Evolutionary conservation across 2,329 filamentous ascomycete species (phyloP).

Genomic region (Aspergillus fischeri): DNA sequence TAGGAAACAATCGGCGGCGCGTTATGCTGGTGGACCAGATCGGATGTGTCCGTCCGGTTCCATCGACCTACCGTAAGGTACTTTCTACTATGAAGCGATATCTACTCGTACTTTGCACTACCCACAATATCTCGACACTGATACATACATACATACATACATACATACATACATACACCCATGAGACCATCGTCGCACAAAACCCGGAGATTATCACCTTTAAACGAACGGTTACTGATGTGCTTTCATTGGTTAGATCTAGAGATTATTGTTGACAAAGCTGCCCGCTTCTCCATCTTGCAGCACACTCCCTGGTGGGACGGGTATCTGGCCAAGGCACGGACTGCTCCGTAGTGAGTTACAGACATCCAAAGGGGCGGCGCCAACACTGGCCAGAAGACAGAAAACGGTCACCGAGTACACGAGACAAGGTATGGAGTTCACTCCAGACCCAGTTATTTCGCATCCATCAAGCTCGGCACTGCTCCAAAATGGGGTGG

Average conservation of each 20-base stretch:
- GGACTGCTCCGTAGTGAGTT: not conserved
- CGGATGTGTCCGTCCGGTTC: constrained; percentile 4
- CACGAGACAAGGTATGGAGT: not conserved
- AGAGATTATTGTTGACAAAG: not conserved
- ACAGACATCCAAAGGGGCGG: not conserved
- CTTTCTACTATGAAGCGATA: not conserved
- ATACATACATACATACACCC: too few species aligned
- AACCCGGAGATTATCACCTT: not conserved
- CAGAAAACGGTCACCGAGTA: not conserved
- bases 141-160: not conserved
- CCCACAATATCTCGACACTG: not conserved
- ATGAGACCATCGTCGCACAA: not conserved
- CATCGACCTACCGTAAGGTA: not conserved
- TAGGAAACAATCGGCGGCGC: constrained; percentile 4
- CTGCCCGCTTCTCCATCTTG: not conserved
- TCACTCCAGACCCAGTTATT: not conserved
- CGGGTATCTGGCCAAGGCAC: not conserved
- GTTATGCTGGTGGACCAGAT: constrained; percentile 11
- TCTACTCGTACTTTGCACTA: not conserved
- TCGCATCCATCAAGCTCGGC: not conserved
- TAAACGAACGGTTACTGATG: not conserved
- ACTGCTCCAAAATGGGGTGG: not conserved
- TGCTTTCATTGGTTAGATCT: not conserved
- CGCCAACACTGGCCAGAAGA: not conserved
- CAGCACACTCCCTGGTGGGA: not conserved